Percentiles rank a stretch among this genome's conserved stretches.
These are phyloP conservation scores for Kwoniella sp. DNA, from an alignment of 768 basidiomycete genomes.

Conservation along the genomic window DNA sequence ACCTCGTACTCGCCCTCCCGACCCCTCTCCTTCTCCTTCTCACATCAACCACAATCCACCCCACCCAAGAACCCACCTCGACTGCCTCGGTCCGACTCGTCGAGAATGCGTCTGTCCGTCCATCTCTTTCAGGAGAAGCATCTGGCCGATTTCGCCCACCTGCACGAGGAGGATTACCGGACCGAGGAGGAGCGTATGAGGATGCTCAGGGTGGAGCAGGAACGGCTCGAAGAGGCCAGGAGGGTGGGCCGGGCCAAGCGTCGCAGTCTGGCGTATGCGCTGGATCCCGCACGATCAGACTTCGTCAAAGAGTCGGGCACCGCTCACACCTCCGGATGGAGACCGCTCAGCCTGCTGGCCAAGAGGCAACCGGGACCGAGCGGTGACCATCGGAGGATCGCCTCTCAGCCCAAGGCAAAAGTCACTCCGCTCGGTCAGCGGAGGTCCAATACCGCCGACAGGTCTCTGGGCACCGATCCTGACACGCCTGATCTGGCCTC, in stretches of 20 bases:
- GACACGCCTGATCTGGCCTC: constrained; percentile 1
- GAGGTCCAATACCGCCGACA: not conserved
- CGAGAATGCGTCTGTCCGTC: constrained; percentile 9
- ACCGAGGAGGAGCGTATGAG: constrained; percentile 8
- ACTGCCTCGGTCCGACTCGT: not conserved
- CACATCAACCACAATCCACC: not conserved
- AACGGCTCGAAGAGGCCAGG: constrained; percentile 23
- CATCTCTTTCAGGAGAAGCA: constrained; percentile 28
- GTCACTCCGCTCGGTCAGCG: not conserved
- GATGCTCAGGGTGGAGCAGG: constrained; percentile 18
- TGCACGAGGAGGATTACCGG: constrained; percentile 11
- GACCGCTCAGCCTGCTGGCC: constrained; percentile 24
- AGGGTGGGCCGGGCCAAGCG: constrained; percentile 21
- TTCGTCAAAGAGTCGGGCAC: not conserved
- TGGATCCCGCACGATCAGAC: not conserved
- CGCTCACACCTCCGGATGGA: constrained; percentile 8
- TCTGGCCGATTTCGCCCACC: constrained; percentile 28
- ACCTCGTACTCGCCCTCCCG: not conserved
- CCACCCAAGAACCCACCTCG: not conserved
- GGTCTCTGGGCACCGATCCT: not conserved
- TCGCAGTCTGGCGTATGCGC: constrained; percentile 7
- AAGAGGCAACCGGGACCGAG: constrained; percentile 8
- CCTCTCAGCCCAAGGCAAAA: not conserved
- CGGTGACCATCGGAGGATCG: too few relatives aligned
- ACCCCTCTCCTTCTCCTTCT: not conserved